Evolutionary conservation across 768 basidiomycete species (phyloP), one percentile per base, ranked within the genome.

Genomic region (Lactarius evosmus): DNA sequence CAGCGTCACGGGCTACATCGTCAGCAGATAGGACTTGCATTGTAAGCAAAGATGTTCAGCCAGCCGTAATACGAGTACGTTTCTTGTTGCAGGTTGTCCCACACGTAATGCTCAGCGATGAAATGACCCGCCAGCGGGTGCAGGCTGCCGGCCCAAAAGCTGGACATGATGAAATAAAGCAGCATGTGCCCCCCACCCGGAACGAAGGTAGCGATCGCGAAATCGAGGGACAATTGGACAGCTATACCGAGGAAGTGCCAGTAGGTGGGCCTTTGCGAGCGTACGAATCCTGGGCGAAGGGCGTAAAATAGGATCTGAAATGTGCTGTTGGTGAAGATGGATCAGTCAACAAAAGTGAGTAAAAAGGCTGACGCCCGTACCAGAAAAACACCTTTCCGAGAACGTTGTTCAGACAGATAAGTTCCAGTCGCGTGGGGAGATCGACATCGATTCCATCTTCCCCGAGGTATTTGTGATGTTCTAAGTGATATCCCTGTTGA

Each of bases 221-320:
- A 84, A 78, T 98, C 86, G 74, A 95, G 89, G 49, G 77, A 56
- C 58, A 96, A 75, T 71, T 97, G 87, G 7, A 77, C 74, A 60
- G 79, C 44, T 64, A 95, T 73, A 77, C 98, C 97, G 75, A 89
- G 75, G 44, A 85, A 71, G 76, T 98, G 95, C 93, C 94, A 98
- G 55, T 74, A 77, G 0, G 93, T 95, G 17, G 88, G 79, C 12
- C 75, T 84, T 70, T 98, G 96, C 6, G 84, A 78, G 51, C 94
- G 89, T 57, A 98, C 89, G 72, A 99, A 90, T 25, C 91, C 91
- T 1, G 97, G 97, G 36, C 97, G 89, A 61, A 99, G 81, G 50
- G 97, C 97, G 74, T 99, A 99, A 79, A 99, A 99, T 61, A 99
- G 75, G 63, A 99, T 93, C 78, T 99, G 97, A 78, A 98, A 99